These are phyloP conservation scores for Colletotrichum melonis DNA, from an alignment of 2,329 filamentous ascomycete species.

Conservation along the genomic window DNA sequence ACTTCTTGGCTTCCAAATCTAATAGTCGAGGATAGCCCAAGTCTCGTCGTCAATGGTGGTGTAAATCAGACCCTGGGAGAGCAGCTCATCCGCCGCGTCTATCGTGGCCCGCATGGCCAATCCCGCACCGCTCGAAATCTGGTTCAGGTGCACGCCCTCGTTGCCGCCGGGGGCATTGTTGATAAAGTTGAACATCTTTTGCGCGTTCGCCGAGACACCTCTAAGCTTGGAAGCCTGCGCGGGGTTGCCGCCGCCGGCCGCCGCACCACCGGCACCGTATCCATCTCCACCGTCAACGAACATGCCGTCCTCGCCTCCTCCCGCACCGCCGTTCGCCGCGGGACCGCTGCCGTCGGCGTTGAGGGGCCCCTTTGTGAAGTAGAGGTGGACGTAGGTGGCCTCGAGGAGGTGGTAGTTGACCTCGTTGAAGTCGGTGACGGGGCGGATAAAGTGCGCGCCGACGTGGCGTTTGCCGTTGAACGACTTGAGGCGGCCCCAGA, in stretches of 20 bases:
- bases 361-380: conserved; percentile 78
- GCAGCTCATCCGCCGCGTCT: conserved; percentile 84
- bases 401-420: conserved; percentile 93
- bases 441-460: conserved; percentile 82
- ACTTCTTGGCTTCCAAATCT: conserved; percentile 22
- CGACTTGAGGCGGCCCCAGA: conserved; percentile 85
- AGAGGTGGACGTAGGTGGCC: conserved; percentile 87
- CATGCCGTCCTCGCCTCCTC: conserved; percentile 60
- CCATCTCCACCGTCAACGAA: conserved; percentile 64
- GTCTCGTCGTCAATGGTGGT: conserved; percentile 94
- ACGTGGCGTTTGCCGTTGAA: conserved; percentile 89
- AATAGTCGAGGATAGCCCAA: conserved; percentile 85
- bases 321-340: conserved; percentile 46
- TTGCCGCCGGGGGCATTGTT: conserved; percentile 75
- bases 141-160: conserved; percentile 85
- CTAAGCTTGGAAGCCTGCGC: conserved; percentile 51
- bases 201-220: conserved; percentile 67
- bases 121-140: conserved; percentile 74
- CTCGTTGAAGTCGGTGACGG: conserved; percentile 89
- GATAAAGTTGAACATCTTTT: conserved; percentile 78
- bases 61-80: conserved; percentile 81
- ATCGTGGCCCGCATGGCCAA: conserved; percentile 78
- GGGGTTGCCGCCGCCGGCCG: conserved; percentile 47
- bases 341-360: conserved; percentile 53
- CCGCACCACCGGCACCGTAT: conserved; percentile 51